Conservation (phyloP, 1,284 basidiomycete species). For the Cerioporus squamosus region DNA sequence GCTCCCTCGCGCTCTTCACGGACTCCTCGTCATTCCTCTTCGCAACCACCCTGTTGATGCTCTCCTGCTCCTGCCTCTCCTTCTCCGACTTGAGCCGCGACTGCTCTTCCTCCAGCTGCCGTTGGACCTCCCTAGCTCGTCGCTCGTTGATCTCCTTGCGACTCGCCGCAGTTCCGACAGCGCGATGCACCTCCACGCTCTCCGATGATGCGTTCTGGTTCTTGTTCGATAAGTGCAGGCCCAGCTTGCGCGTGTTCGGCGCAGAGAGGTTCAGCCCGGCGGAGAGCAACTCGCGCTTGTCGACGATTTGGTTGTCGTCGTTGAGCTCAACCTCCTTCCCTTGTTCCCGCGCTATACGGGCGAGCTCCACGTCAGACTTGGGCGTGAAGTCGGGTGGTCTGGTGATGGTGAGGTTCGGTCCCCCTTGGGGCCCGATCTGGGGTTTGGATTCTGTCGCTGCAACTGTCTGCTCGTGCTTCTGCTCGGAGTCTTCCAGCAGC, state of each 20-base stretch:
- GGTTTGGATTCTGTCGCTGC: slow-evolving; percentile 47
- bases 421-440: slow-evolving; percentile 63
- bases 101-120: slow-evolving; percentile 76
- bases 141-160: slow-evolving; percentile 82
- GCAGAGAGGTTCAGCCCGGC: slow-evolving; percentile 92
- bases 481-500: slow-evolving; percentile 81
- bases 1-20: slow-evolving; percentile 73
- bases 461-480: slow-evolving; percentile 84
- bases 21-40: slow-evolving; percentile 75
- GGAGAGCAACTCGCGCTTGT: slow-evolving; percentile 90
- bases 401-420: slow-evolving; percentile 68
- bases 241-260: slow-evolving; percentile 73
- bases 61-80: slow-evolving; percentile 62
- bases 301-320: slow-evolving; percentile 97
- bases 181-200: slow-evolving; percentile 58
- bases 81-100: slow-evolving; percentile 62
- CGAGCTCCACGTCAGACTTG: slow-evolving; percentile 74
- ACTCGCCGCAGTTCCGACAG: slow-evolving; percentile 81
- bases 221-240: slow-evolving; percentile 40
- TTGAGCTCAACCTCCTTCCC: slow-evolving; percentile 95
- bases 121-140: slow-evolving; percentile 71
- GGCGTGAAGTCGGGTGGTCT: slow-evolving; percentile 66
- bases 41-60: slow-evolving; percentile 54
- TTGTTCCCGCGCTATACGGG: slow-evolving; percentile 64
- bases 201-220: slow-evolving; percentile 36